phyloP scores from a whole-genome alignment of 179 eudicot genomes.

The Beta lomatogona region DNA sequence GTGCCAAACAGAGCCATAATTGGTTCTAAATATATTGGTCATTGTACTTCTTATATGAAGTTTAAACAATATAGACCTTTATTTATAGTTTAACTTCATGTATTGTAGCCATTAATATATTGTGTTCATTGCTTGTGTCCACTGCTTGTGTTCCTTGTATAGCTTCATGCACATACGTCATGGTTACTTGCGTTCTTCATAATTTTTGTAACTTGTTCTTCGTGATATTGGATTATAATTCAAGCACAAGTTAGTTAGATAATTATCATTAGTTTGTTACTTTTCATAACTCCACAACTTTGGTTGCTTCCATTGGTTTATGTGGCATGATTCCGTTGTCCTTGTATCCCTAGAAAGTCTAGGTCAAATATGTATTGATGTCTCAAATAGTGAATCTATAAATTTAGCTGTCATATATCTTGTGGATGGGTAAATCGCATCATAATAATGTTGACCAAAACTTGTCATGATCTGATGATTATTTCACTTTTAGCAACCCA shows the following conservation, averaged over 20 bases:
- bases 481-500: conserved; percentile 17
- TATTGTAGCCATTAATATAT: too few relatives aligned
- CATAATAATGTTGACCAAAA: conserved; percentile 4
- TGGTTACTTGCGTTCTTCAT: too few relatives aligned
- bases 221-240: too few relatives aligned
- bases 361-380: neutral
- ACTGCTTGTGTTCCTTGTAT: too few relatives aligned
- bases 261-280: neutral
- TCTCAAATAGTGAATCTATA: neutral
- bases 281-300: neutral
- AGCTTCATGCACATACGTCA: too few relatives aligned
- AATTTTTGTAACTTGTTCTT: too few relatives aligned
- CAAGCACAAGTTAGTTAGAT: neutral
- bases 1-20: too few relatives aligned
- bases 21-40: too few relatives aligned
- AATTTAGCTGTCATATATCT: conserved; percentile 13
- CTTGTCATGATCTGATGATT: conserved; percentile 14
- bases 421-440: neutral
- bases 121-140: too few relatives aligned
- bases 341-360: neutral
- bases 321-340: neutral
- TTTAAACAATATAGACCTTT: too few relatives aligned
- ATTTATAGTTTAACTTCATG: too few relatives aligned
- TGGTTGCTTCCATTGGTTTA: neutral
- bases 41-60: too few relatives aligned